Evolutionary conservation across 306 rosid genomes (phyloP).

Genomic region (Vachellia collinsii): DNA sequence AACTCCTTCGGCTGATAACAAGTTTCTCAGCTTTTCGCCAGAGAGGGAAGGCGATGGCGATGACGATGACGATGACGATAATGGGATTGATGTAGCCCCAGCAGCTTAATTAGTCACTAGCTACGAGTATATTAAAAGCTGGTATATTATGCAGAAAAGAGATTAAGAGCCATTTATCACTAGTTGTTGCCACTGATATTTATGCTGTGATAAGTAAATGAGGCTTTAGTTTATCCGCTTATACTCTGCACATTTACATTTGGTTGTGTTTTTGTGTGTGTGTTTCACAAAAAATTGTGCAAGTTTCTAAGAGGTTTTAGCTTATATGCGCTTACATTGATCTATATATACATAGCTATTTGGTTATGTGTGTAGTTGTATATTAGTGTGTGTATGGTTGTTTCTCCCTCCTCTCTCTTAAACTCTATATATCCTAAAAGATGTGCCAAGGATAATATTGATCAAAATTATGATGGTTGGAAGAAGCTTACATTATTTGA

Average conservation of each 20-base stretch:
- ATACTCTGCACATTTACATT: background rate
- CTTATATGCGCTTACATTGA: background rate
- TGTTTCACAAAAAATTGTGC: background rate
- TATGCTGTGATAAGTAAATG: background rate
- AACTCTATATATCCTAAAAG: background rate
- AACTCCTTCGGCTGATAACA: no score
- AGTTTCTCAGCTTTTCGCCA: background rate
- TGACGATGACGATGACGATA: constrained; percentile 43
- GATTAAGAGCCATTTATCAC: background rate
- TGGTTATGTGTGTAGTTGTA: background rate
- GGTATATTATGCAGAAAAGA: background rate
- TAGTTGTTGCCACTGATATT: background rate
- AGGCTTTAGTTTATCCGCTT: background rate
- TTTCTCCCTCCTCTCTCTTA: background rate
- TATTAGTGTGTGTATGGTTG: background rate
- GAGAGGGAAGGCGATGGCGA: constrained; percentile 49
- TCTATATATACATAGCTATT: background rate
- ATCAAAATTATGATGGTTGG: background rate
- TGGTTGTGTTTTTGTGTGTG: background rate
- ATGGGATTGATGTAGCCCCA: constrained; percentile 46
- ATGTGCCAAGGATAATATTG: background rate
- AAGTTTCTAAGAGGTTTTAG: background rate
- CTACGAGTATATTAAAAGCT: constrained; percentile 23
- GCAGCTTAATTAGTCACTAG: constrained; percentile 44
- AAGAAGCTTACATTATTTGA: background rate